Evolutionary conservation across 192 early-diverging fungal species (phyloP).

Genomic region (Coemansia sp.): DNA sequence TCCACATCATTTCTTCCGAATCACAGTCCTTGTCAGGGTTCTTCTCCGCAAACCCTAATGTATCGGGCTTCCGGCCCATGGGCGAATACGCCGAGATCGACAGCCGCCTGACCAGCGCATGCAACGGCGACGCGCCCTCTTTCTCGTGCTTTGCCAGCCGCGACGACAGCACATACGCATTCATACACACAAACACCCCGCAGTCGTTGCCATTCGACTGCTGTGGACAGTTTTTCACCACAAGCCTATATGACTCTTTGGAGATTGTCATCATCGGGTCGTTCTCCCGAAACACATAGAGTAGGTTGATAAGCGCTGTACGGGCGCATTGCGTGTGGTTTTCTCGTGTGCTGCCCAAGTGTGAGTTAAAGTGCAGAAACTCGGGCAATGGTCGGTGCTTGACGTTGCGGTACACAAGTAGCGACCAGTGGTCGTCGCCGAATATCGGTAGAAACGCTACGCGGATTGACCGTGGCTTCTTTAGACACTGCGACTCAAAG

Average conservation of each 20-base stretch:
- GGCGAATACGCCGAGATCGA: conserved; percentile 17
- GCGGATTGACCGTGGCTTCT: conserved; percentile 29
- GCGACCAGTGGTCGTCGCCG: conserved; percentile 52
- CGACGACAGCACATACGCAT: conserved; percentile 39
- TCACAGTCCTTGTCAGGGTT: conserved; percentile 8
- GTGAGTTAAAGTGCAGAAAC: conserved; percentile 54
- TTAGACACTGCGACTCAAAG: conserved; percentile 32
- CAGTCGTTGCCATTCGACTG: conserved; percentile 49
- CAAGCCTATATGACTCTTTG: conserved; percentile 45
- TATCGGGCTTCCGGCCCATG: conserved; percentile 5
- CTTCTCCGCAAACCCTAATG: conserved; percentile 22
- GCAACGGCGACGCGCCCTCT: conserved; percentile 11
- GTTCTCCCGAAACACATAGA: conserved; percentile 47
- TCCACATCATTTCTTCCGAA: conserved; percentile 32
- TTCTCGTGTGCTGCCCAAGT: conserved; percentile 43
- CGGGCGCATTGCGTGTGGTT: conserved; percentile 51
- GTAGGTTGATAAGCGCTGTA: conserved; percentile 43
- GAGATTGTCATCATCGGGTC: conserved; percentile 43
- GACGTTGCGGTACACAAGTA: conserved; percentile 39
- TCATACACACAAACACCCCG: conserved; percentile 48
- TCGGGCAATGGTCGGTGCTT: conserved; percentile 25
- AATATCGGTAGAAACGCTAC: conserved; percentile 53
- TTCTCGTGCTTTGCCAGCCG: conserved; percentile 22
- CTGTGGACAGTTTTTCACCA: conserved; percentile 52
- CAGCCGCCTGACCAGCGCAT: conserved; percentile 20